Evolutionary conservation across 352 stramenopile genomes (phyloP), one percentile per base, ranked within the genome.

Genomic region (Globisporangium irregulare): DNA sequence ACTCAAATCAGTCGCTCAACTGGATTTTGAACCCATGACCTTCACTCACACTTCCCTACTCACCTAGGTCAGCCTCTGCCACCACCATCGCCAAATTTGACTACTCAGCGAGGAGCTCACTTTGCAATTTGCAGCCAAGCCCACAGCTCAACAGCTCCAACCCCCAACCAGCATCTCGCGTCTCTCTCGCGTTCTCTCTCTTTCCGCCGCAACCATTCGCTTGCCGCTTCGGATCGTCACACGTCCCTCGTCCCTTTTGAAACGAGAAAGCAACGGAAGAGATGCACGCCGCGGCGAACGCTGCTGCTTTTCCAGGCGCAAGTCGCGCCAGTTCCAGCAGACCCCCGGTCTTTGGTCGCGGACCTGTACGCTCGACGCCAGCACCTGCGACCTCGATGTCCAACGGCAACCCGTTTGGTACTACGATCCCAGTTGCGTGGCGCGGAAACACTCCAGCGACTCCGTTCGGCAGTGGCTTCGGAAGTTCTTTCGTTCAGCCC

Each of bases 91-190:
- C 10, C 20, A 43, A 24, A 25, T 12, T 32, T 36, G 3, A 3
- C 18, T 27, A 3, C 27, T 46, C 12, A 46, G 12, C 38, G 12
- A 50, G 41, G 25, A 29, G 48, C 58, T 76, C 67, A 79, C 41
- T 75, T 59, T 41, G 51, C 58, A 71, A 73, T 68, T 66, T 54
- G 63, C 67, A 56, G 12, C 36, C 36, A 43, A 43, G 10, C 38
- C 38, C 12, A 20, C 38, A 46, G 18, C 53, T 41, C 63, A 50
- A 59, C 18, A n/a, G 54, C 58, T 69, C 72, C 56, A 22, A 38
- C 18, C 9, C 22, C 22, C 10, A 43, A n/a, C 14, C 34, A 12
- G 24, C 25, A 0, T 4, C 32, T 38, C 32, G 32, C 27, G 15
- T 25, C 54, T 59, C 55, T 38, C 29, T 32, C 29, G 4, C 34